Evolutionary conservation across 1,284 basidiomycete genomes (phyloP), one percentile per base, ranked within the genome.

Genomic region (Malassezia japonica): DNA sequence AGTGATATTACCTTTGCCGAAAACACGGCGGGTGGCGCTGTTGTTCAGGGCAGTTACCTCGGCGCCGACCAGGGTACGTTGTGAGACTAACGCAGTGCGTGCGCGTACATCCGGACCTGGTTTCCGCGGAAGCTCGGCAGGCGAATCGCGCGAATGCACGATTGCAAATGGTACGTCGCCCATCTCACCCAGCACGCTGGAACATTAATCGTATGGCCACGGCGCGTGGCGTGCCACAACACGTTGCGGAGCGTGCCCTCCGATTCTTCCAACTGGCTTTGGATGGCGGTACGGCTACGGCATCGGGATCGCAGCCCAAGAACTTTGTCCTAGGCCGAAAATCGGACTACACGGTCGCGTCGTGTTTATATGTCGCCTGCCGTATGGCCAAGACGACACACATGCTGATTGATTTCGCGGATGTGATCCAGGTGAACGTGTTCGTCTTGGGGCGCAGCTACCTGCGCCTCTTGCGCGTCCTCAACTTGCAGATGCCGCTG

Each of bases 401-500:
- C 72, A 98, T 98, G 94, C 82, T 99, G 31, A 98, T 99, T 60
- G 94, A 99, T 76, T 96, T 99, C 70, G 21, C 86, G 31, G 69
- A 72, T 43, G 62, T 67, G 18, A 67, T 72, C 41, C 64, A 72
- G 57, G 88, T 96, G 62, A 98, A 98, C 68, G 94, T 99, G 7
- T 98, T 95, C 67, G 87, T 91, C 67, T 84, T 99, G 21, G 94
- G 94, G 0, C 85, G 91, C 49, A 92, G 87, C 1, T 99, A 96
- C 69, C 82, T 98, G 42, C 88, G 94, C 71, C 83, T 98, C 23
- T 83, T 95, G 5, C 84, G 87, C 65, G 85, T 84, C 0, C 83
- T 98, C 55, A 85, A 87, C 61, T 79, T 98, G n/a, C 56, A 59
- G 1, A 79, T 94, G 7, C 87, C 87, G 0, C 81, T 91, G 41